Conservation (phyloP, 192 early-diverging fungal genomes). For the Powellomyces hirtus region DNA sequence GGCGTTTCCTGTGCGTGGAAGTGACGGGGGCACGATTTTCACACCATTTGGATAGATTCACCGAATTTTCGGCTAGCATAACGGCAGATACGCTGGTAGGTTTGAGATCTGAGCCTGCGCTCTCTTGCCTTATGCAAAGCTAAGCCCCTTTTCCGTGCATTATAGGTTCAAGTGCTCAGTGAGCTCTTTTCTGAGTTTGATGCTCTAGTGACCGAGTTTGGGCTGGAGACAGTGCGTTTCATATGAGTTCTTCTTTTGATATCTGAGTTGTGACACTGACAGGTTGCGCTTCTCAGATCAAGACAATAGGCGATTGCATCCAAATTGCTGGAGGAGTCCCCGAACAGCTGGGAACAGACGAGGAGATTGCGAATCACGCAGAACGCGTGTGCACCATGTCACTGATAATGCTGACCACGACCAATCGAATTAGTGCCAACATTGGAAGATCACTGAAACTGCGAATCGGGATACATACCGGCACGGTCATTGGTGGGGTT, state of each 20-base stretch:
- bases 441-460: conserved; percentile 16
- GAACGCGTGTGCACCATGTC: conserved; percentile 26
- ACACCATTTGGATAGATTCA: conserved; percentile 10
- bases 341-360: conserved; percentile 24
- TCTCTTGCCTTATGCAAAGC: background rate
- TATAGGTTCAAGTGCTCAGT: conserved; percentile 28
- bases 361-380: conserved; percentile 16
- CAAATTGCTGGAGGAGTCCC: conserved; percentile 36
- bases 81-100: conserved; percentile 27
- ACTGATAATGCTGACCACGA: conserved; percentile 24
- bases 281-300: conserved; percentile 20
- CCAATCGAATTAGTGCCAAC: conserved; percentile 1
- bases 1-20: background rate
- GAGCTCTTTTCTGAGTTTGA: conserved; percentile 38
- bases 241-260: background rate
- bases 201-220: conserved; percentile 25
- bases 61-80: conserved; percentile 27
- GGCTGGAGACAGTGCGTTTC: conserved; percentile 30
- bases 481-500: conserved; percentile 33
- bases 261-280: background rate
- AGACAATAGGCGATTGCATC: conserved; percentile 39
- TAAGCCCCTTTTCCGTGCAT: background rate
- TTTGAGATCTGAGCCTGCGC: too few relatives aligned
- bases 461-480: conserved; percentile 36
- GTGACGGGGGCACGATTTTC: background rate